A percentile compares a stretch with the other conserved stretches of the same genome.
These are phyloP conservation scores for Globisporangium ultimum DNA, from an alignment of 352 stramenopile species.

Conservation along the genomic window DNA sequence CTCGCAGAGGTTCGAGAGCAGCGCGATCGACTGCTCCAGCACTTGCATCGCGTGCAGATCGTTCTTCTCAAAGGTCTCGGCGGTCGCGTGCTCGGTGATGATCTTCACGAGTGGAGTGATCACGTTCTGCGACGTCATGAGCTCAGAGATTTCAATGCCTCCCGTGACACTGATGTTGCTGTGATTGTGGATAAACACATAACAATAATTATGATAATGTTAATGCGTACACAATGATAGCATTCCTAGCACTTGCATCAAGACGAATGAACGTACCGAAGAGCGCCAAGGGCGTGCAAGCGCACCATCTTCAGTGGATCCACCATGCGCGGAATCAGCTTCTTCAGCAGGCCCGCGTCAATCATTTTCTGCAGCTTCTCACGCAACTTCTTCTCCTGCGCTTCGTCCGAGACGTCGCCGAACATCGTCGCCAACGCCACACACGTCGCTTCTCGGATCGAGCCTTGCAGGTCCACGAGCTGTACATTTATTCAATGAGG, in stretches of 20 bases:
- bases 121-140: conserved; percentile 73
- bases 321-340: conserved; percentile 82
- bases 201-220: too few species aligned
- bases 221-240: too few species aligned
- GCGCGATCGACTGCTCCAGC: conserved; percentile 75
- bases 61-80: conserved; percentile 46
- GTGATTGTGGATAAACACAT: background rate
- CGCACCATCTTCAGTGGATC: conserved; percentile 84
- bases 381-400: conserved; percentile 49
- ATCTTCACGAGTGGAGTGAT: conserved; percentile 77
- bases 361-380: conserved; percentile 79
- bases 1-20: conserved; percentile 83
- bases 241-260: too few species aligned
- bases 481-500: conserved; percentile 6
- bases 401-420: conserved; percentile 55
- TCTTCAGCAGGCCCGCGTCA: conserved; percentile 67
- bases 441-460: conserved; percentile 83
- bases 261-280: conserved; percentile 26
- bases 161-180: conserved; percentile 88
- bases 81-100: conserved; percentile 53
- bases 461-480: conserved; percentile 71
- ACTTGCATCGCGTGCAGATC: conserved; percentile 69
- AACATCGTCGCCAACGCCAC: conserved; percentile 85
- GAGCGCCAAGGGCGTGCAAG: conserved; percentile 72
- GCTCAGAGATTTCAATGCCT: conserved; percentile 78